Base-by-base conservation (phyloP, 441 rosid species). In the Hura crepitans region DNA sequence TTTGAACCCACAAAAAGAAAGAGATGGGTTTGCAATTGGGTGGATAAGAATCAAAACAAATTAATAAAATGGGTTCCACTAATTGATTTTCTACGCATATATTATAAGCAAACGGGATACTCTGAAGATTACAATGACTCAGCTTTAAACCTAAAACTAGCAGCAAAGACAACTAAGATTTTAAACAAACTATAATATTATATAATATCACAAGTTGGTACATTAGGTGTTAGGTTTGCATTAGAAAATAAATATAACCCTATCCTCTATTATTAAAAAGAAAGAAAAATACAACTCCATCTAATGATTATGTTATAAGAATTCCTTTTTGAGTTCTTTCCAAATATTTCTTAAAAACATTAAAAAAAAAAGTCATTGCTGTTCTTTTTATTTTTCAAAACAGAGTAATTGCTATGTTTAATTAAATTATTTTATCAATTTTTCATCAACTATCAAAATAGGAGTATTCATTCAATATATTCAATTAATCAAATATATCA, bases 61-160 rank as follows among this genome's bases (percentile, higher is more conserved):
- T 27, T 28, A 13, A 14, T 27, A 10, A 33, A 6, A 31, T 50
- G 69, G 58, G 58, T 15, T 33, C 69, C 69, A 65, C 69, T 49
- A 30, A 50, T 65, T 50, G 46, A 65, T 58, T 49, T 45, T 2
- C 14, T 20, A 53, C 4, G 31, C 3, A 27, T 64, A 46, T 31
- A 35, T 10, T 28, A 30, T n/a, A 17, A 14, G 28, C 20, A 28
- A 1, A 33, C 0, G 35, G 43, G 54, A 22, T 43, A 6, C 37
- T 46, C 46, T 47, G 30, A 0, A 64, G 22, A 58, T 2, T 56
- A 2, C 13, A 1, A 55, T 6, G 14, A 56, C 20, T 31, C 14
- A 27, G 42, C 62, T 30, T 58, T 58, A 17, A 31, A 58, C 42
- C 62, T 30, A 27, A 15, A 57, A 57, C 37, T 7, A 55, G 11